phyloP scores from a whole-genome alignment of 2,329 filamentous ascomycete species.

The Pseudogymnoascus sp. region DNA sequence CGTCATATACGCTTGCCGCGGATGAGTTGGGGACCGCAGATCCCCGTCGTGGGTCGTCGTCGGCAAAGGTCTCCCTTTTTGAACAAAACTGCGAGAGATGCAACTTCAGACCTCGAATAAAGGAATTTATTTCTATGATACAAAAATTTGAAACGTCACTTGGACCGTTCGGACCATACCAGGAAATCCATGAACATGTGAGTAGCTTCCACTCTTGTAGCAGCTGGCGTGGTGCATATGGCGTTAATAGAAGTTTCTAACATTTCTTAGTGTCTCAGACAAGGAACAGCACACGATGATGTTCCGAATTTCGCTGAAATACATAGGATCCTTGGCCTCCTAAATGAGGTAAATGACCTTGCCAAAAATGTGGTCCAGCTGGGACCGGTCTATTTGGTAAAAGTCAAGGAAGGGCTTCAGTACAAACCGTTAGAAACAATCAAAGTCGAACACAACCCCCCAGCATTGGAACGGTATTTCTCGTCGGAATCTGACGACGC shows the following conservation, averaged over 20 bases:
- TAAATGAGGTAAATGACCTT: conserved; percentile 25
- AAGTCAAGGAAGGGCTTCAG: background rate
- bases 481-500: background rate
- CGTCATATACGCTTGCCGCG: background rate
- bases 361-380: conserved; percentile 24
- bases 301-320: conserved; percentile 6
- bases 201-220: background rate
- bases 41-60: background rate
- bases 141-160: conserved; percentile 1
- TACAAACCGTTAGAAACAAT: background rate
- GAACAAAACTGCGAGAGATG: conserved; percentile 1
- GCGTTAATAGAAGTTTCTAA: background rate
- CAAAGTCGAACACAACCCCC: background rate
- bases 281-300: background rate
- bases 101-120: background rate
- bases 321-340: conserved; percentile 23
- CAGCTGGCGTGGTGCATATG: background rate
- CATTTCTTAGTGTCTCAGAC: background rate
- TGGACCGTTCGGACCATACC: background rate
- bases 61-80: background rate
- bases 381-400: conserved; percentile 13
- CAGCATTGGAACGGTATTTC: background rate
- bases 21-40: background rate
- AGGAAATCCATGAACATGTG: conserved; percentile 3
- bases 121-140: background rate